Conservation (phyloP, 202 grass and related monocot genomes). For the Eragrostis tef region DNA sequence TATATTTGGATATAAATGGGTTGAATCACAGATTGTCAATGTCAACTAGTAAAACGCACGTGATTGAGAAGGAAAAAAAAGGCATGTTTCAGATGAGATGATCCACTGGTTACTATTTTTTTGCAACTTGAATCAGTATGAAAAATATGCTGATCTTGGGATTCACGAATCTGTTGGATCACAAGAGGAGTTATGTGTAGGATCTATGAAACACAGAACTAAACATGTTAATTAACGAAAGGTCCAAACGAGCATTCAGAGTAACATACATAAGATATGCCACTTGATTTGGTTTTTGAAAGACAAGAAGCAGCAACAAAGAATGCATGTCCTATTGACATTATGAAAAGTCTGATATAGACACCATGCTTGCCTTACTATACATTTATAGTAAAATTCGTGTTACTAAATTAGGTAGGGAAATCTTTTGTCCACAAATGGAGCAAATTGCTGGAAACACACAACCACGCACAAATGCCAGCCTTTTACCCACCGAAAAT, state of each 20-base stretch:
- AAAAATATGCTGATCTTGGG: too few relatives aligned
- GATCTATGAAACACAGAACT: neutral
- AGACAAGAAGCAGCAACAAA: neutral
- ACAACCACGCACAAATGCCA: neutral
- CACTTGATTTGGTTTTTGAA: neutral
- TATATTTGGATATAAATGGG: neutral
- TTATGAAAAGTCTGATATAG: neutral
- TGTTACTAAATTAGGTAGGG: neutral
- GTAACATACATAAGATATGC: neutral
- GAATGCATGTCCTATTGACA: neutral
- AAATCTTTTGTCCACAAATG: too few relatives aligned
- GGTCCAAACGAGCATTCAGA: neutral
- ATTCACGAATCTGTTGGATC: neutral
- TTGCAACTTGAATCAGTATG: too few relatives aligned
- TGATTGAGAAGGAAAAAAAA: neutral
- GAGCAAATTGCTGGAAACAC: neutral
- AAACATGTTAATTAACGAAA: neutral
- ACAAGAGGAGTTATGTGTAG: neutral
- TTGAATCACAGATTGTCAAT: conserved; percentile 3
- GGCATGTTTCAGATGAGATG: neutral
- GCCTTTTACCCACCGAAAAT: neutral
- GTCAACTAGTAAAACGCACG: neutral
- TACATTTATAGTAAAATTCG: neutral
- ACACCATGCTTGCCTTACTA: neutral
- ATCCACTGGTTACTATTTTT: neutral